Base-by-base conservation (phyloP, 78 protist genomes). In the Cavenderia fasciculata region DNA sequence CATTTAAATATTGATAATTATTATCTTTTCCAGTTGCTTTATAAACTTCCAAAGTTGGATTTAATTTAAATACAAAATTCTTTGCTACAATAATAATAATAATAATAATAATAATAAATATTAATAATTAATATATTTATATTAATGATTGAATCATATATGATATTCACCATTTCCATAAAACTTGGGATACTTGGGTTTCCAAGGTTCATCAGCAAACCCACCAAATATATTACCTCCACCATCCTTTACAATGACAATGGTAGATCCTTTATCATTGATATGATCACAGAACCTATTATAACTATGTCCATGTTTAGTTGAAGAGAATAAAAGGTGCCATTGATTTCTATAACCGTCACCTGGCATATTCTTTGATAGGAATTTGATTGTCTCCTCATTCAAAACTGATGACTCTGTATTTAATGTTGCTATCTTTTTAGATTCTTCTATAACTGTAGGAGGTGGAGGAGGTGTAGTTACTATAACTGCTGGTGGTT, bases 141-240 rank as follows among this genome's bases (percentile, higher is more conserved):
- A n/a, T n/a, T n/a, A n/a, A n/a, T n/a, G n/a, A n/a, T n/a, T n/a
- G n/a, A n/a, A n/a, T n/a, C n/a, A n/a, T n/a, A n/a, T n/a, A n/a
- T n/a, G n/a, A 23, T 59, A 11, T 18, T 36, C n/a, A 66, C 51
- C 73, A 66, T 34, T 57, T 7, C 88, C 88, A 66, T 79, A 79
- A n/a, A 79, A 79, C 61, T 79, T 79, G 12, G 88, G 88, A 29
- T 57, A 79, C 11, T 79, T 79, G 10, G 43, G 1, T 33, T 79
- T 79, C 61, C 73, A 66, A 36, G 44, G 41, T 19, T 79, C 88
- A 18, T 65, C 76, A 12, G 65, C 73, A 66, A 79, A 79, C 18
- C 88, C 88, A 25, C 88, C 88, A 57, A 79, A 79, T 2, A 79
- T 54, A 40, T 79, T 61, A 19, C 88, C 88, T 2, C 88, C 88